Percentiles rank a stretch among this genome's conserved stretches.
phyloP scores from a whole-genome alignment of 129 eudicot species.

The Gnaphalium uliginosum region DNA sequence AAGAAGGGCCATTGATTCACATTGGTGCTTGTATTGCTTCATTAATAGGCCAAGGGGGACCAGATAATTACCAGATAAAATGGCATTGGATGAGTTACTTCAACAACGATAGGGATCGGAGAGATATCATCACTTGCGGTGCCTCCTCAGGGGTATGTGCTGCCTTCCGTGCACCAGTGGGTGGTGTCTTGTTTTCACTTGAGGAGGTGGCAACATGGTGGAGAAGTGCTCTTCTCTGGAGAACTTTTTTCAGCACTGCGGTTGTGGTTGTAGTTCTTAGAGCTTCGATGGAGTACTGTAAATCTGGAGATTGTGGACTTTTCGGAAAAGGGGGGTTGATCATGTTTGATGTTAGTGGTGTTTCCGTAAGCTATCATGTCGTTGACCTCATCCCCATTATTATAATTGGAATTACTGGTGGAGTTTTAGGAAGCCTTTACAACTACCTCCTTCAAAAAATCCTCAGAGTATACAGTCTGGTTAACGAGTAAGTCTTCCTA shows the following conservation, averaged over 20 bases:
- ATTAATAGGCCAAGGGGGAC: constrained; percentile 81
- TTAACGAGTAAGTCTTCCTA: constrained; percentile 63
- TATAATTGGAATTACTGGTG: constrained; percentile 79
- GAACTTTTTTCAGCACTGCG: constrained; percentile 91
- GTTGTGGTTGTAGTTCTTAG: constrained; percentile 90
- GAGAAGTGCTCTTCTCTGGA: constrained; percentile 96
- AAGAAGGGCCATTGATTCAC: constrained; percentile 96
- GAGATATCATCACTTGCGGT: constrained; percentile 93
- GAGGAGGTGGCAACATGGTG: constrained; percentile 99
- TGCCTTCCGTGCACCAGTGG: constrained; percentile 88
- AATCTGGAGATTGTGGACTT: constrained; percentile 79
- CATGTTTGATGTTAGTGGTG: constrained; percentile 88
- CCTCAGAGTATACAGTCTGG: constrained; percentile 70
- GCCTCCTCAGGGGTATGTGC: constrained; percentile 93
- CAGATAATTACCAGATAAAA: constrained; percentile 63
- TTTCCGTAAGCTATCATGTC: constrained; percentile 57
- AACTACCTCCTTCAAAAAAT: constrained; percentile 71
- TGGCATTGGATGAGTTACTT: constrained; percentile 82
- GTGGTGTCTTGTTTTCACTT: constrained; percentile 87
- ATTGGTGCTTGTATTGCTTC: constrained; percentile 92
- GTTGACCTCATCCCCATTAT: constrained; percentile 66
- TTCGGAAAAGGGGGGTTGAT: constrained; percentile 86
- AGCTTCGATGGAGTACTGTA: constrained; percentile 73
- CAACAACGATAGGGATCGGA: constrained; percentile 83
- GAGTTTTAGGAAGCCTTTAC: constrained; percentile 86